Conservation (phyloP, 2,329 filamentous ascomycete species). For the Aspergillus tamarii region DNA sequence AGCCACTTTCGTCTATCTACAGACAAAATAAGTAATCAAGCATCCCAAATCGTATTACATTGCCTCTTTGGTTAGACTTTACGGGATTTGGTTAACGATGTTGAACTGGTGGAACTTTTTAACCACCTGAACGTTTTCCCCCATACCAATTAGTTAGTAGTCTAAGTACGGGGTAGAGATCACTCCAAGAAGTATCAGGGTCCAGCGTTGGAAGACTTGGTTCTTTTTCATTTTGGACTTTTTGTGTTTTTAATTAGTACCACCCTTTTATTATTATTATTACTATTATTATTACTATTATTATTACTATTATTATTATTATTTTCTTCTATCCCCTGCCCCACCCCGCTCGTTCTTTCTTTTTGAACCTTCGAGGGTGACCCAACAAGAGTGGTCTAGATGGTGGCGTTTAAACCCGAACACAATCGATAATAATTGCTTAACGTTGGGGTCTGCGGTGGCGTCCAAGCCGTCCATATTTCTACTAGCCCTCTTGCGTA, state of each 20-base stretch:
- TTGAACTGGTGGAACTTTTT: conserved; percentile 1
- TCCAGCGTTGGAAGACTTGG: not conserved
- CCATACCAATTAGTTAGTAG: not conserved
- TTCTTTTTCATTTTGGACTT: not conserved
- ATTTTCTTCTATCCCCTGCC: not conserved
- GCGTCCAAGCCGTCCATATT: conserved; percentile 11
- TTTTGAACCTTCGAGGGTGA: not conserved
- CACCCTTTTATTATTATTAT: not conserved
- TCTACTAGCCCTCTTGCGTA: not conserved
- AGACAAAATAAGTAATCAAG: not conserved
- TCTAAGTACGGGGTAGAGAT: not conserved
- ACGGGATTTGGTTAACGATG: not conserved
- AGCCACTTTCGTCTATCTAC: not conserved
- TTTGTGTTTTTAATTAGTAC: not conserved
- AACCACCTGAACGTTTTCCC: conserved; percentile 2
- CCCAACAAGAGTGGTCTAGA: conserved; percentile 12
- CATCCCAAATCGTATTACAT: not conserved
- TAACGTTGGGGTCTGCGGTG: conserved; percentile 18
- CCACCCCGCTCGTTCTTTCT: not conserved
- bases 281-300: not conserved
- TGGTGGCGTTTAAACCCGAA: conserved; percentile 16
- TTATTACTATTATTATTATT: not conserved
- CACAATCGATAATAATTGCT: conserved; percentile 17
- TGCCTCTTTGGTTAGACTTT: conserved; percentile 1
- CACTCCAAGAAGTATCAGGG: not conserved